A percentile compares a stretch with the other conserved stretches of the same genome.
Evolutionary conservation across 192 early-diverging fungal genomes (phyloP).

Genomic region (Chytriomyces sp.): DNA sequence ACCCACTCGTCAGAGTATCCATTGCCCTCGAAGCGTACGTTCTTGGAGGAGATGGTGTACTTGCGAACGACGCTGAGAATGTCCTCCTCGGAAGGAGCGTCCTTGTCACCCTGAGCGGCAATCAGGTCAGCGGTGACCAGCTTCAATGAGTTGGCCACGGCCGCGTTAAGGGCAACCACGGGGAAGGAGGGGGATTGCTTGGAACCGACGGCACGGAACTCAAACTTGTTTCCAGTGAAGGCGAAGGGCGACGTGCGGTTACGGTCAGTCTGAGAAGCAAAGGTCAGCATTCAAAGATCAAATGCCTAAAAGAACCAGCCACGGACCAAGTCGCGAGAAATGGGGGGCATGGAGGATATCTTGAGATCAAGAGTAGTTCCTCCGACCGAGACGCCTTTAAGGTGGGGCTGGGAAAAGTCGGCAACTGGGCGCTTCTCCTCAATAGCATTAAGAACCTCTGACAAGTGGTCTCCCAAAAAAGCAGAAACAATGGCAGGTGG

Average conservation of each 20-base stretch:
- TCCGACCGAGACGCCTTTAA: conserved; percentile 85
- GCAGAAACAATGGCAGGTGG: conserved; percentile 96
- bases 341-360: conserved; percentile 86
- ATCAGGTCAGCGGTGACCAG: conserved; percentile 73
- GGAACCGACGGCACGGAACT: conserved; percentile 96
- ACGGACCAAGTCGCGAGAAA: conserved; percentile 93
- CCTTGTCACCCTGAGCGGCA: conserved; percentile 80
- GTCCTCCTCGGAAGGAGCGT: conserved; percentile 79
- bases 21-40: conserved; percentile 96
- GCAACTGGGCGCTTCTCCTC: conserved; percentile 84
- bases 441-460: conserved; percentile 91
- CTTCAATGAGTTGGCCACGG: conserved; percentile 80
- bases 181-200: conserved; percentile 98
- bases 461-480: conserved; percentile 95
- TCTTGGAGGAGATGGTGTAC: conserved; percentile 77
- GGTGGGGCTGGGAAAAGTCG: conserved; percentile 82
- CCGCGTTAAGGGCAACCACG: conserved; percentile 89
- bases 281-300: no score
- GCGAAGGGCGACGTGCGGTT: conserved; percentile 99
- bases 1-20: conserved; percentile 96
- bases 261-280: no score
- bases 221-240: conserved; percentile 99
- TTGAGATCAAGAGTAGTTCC: conserved; percentile 94
- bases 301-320: no score
- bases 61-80: conserved; percentile 84